Evolutionary conservation across 2,329 filamentous ascomycete genomes (phyloP).

Genomic region (Penicillium expansum): DNA sequence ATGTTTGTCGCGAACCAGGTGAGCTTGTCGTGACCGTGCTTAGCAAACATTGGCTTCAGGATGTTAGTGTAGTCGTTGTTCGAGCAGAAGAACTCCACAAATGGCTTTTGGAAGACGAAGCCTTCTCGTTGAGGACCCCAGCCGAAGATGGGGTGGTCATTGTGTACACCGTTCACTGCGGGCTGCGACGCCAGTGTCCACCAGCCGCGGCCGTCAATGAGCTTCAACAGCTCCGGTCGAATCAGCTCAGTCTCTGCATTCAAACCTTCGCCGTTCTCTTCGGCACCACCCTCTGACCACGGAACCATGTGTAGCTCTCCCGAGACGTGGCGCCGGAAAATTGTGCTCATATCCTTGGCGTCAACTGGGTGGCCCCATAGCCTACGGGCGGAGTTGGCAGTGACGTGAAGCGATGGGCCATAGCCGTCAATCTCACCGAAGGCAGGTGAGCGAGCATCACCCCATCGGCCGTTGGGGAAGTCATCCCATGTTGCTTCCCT

Average conservation of each 20-base stretch:
- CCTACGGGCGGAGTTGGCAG: slow-evolving; percentile 74
- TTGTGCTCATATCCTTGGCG: slow-evolving; percentile 67
- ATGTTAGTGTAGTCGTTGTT: slow-evolving; percentile 63
- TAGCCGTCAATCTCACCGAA: slow-evolving; percentile 99
- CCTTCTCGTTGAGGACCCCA: slow-evolving; percentile 85
- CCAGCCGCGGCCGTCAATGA: slow-evolving; percentile 79
- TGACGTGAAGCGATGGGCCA: slow-evolving; percentile 90
- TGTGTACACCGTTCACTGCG: slow-evolving; percentile 80
- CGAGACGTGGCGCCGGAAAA: slow-evolving; percentile 79
- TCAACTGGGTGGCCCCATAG: slow-evolving; percentile 80
- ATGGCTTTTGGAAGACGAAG: slow-evolving; percentile 97
- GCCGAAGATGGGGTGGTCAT: slow-evolving; percentile 75
- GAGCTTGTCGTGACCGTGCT: slow-evolving; percentile 62
- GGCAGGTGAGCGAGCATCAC: slow-evolving; percentile 85
- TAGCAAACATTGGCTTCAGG: slow-evolving; percentile 62
- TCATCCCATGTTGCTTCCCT: slow-evolving; percentile 98
- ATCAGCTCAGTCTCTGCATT: slow-evolving; percentile 78
- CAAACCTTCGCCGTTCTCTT: slow-evolving; percentile 46
- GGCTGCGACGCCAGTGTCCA: slow-evolving; percentile 97
- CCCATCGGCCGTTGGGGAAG: slow-evolving; percentile 94
- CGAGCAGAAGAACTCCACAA: slow-evolving; percentile 93
- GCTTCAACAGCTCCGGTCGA: slow-evolving; percentile 66
- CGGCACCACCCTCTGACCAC: slow-evolving; percentile 79
- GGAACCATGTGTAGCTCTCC: slow-evolving; percentile 79
- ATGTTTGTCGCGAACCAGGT: slow-evolving; percentile 87